phyloP scores from a whole-genome alignment of 75 land plant genomes.

The Chamaecyparis obtusa region DNA sequence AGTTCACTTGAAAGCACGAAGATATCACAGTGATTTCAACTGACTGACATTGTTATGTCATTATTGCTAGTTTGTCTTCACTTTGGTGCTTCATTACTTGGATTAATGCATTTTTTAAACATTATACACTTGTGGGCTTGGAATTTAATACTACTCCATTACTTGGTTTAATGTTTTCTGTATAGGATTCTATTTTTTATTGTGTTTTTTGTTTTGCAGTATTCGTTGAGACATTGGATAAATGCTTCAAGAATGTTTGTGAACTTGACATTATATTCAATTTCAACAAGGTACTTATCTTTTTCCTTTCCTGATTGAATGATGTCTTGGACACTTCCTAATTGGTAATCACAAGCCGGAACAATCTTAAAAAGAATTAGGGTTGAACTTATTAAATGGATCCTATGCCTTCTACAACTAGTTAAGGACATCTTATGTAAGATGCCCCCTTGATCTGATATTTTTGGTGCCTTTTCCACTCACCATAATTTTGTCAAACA shows the following conservation, averaged over 20 bases:
- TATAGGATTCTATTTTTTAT: background rate
- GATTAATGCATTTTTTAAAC: background rate
- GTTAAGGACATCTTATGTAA: background rate
- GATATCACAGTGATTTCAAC: background rate
- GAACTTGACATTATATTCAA: conserved; percentile 97
- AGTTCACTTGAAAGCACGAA: background rate
- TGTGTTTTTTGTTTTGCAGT: conserved; percentile 44
- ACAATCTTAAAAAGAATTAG: background rate
- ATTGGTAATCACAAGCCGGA: background rate
- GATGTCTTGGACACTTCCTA: background rate
- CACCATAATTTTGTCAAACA: no score
- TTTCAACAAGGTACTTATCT: conserved; percentile 72
- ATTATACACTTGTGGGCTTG: background rate
- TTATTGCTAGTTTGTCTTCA: background rate
- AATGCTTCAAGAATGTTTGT: conserved; percentile 96
- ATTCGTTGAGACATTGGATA: conserved; percentile 95
- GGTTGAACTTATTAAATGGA: conserved; percentile 1
- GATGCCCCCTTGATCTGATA: no score
- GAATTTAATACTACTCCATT: background rate
- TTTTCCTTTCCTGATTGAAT: conserved; percentile 5
- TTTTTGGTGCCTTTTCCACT: no score
- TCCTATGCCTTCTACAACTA: background rate
- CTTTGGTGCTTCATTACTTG: background rate
- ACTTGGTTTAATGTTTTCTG: background rate
- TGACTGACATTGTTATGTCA: background rate